Percentiles rank a stretch among this genome's conserved stretches.
phyloP scores from a whole-genome alignment of 2,329 filamentous ascomycete species.

The Trichophyton verrucosum region DNA sequence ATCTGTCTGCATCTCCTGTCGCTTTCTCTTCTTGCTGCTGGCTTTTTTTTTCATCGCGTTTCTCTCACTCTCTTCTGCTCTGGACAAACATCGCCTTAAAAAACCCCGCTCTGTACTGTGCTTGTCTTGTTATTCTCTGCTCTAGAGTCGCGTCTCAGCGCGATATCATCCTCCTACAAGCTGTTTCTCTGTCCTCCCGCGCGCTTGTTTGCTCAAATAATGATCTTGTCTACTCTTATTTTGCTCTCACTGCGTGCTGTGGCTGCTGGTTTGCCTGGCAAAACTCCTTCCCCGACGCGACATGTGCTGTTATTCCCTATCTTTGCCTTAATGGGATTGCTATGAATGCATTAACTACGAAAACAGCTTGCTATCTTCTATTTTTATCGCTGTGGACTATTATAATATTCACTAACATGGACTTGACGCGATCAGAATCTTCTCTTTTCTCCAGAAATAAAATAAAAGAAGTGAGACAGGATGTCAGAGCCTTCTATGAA shows the following conservation, averaged over 20 bases:
- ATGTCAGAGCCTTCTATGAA: conserved; percentile 32
- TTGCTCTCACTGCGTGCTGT: neutral
- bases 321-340: neutral
- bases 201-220: neutral
- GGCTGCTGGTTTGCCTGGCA: neutral
- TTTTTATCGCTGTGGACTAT: neutral
- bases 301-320: neutral
- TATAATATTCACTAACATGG: neutral
- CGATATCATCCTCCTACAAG: neutral
- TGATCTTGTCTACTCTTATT: too few species aligned
- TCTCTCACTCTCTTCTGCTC: neutral
- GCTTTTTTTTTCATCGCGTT: neutral
- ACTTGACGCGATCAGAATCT: neutral
- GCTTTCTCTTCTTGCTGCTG: neutral
- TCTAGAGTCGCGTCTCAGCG: neutral
- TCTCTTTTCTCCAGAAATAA: neutral
- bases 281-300: neutral
- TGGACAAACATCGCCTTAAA: neutral
- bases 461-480: neutral
- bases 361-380: neutral
- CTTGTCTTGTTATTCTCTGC: neutral
- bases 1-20: neutral
- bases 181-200: neutral
- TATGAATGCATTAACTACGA: neutral
- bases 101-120: conserved; percentile 3